phyloP scores from a whole-genome alignment of 2,329 filamentous ascomycete species.

The Nemania sp. region DNA sequence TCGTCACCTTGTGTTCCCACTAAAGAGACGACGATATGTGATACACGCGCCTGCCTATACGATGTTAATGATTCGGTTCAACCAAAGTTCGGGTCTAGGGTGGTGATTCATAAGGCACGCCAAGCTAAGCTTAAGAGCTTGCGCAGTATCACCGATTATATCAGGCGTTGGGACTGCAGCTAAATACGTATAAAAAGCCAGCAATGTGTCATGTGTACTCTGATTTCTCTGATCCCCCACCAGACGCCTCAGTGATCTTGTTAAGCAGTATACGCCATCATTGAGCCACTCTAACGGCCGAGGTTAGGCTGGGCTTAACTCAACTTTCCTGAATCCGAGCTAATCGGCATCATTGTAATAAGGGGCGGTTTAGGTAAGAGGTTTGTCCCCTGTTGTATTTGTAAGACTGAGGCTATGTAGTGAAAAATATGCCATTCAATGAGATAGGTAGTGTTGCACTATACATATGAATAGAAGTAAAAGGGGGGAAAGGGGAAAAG shows the following conservation, averaged over 20 bases:
- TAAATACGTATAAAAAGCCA: conserved; percentile 25
- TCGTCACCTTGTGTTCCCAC: conserved; percentile 11
- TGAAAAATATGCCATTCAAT: neutral
- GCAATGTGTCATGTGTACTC: conserved; percentile 6
- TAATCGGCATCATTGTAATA: neutral
- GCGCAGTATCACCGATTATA: conserved; percentile 18
- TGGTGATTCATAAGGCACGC: conserved; percentile 18
- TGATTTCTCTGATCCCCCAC: neutral
- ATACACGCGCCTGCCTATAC: conserved; percentile 30
- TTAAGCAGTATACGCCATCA: neutral
- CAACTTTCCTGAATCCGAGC: neutral
- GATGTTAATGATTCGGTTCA: conserved; percentile 27
- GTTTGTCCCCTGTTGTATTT: neutral
- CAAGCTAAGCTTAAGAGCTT: conserved; percentile 16
- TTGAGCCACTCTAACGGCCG: too few relatives aligned
- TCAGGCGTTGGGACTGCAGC: conserved; percentile 24
- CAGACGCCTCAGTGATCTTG: neutral
- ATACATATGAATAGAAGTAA: neutral
- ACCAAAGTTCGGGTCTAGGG: conserved; percentile 13
- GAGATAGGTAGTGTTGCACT: neutral
- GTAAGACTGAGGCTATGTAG: neutral
- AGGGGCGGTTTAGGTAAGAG: neutral
- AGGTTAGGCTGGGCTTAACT: neutral
- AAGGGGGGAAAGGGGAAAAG: neutral
- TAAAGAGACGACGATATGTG: conserved; percentile 30